Base-by-base conservation (phyloP, 2,329 filamentous ascomycete genomes). In the Teratosphaeria zuluensis region DNA sequence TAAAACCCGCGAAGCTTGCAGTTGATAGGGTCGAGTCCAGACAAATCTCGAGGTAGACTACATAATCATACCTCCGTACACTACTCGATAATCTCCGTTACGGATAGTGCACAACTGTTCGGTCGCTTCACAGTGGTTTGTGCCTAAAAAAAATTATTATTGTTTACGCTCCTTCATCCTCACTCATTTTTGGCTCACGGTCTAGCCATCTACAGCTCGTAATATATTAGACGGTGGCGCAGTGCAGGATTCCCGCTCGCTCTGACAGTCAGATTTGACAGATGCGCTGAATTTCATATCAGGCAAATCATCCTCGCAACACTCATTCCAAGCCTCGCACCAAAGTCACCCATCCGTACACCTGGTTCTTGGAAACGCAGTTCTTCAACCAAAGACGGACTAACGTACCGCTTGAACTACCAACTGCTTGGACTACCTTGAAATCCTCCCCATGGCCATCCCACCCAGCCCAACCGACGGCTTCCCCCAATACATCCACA, bases 401-500 rank as follows among this genome's bases (percentile, higher is more conserved):
- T 4, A 28, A 28, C 24, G 24, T 2, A 28, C 24, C 4, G 24
- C 24, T 28, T 28, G 24, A 2, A 28, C 24, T 28, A 28, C 24
- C 24, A 28, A 28, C 24, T 28, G 24, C 24, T 28, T 28, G 24
- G 2, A 28, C 24, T 28, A 28, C 24, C 24, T 28, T n/a, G n/a
- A 28, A 4, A 28, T 28, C 24, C 24, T 28, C 24, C 24, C 24
- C 14, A 64, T 64, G 60, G 58, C 35, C 54, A 58, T 56, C 12
- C 52, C 32, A 9, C 52, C 52, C 32, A 31, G 28, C 28, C 52
- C 52, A 2, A 55, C 59, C 7, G 66, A 66, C 57, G 60, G 63
- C 48, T 67, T 61, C 56, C 65, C 68, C 8, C 63, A 66, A 53
- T 66, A 66, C 59, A 58, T 63, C 46, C 62, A 56, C 42, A 59